Conservation (phyloP, 2,329 filamentous ascomycete species). For the Emericellopsis cladophorae region DNA sequence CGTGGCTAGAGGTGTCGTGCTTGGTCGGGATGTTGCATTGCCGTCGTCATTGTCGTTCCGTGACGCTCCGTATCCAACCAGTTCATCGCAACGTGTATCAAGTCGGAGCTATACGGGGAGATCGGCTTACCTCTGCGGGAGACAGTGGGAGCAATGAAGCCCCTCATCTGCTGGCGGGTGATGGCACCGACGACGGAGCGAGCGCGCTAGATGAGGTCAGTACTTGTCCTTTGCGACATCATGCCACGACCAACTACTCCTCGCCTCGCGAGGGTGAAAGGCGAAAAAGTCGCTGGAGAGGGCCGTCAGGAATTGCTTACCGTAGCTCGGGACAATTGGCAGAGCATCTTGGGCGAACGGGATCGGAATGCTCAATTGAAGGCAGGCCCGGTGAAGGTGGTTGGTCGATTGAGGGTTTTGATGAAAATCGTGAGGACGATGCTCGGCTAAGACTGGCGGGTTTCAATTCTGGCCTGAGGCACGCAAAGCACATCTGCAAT, state of each 20-base stretch:
- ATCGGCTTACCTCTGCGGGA: conserved; percentile 45
- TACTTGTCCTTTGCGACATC: background rate
- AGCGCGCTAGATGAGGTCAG: conserved; percentile 32
- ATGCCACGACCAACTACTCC: background rate
- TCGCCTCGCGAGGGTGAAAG: background rate
- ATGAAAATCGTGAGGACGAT: conserved; percentile 27
- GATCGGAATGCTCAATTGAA: conserved; percentile 30
- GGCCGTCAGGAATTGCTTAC: conserved; percentile 24
- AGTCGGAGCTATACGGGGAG: conserved; percentile 1
- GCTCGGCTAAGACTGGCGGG: conserved; percentile 7
- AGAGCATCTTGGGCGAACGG: conserved; percentile 39
- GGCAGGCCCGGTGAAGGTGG: conserved; percentile 9
- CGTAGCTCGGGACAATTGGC: conserved; percentile 40
- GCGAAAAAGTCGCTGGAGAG: background rate
- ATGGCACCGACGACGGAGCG: conserved; percentile 34
- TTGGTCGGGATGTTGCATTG: background rate
- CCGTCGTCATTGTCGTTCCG: background rate
- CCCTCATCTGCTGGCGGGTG: conserved; percentile 37
- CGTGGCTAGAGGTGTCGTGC: background rate
- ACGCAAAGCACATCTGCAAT: background rate
- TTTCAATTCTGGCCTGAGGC: conserved; percentile 13
- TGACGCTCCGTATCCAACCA: background rate
- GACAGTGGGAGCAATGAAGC: conserved; percentile 48
- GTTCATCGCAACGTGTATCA: background rate
- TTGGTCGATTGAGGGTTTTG: conserved; percentile 26